phyloP scores from a whole-genome alignment of 371 early-diverging fungal genomes.

The Conidiobolus incongruus region DNA sequence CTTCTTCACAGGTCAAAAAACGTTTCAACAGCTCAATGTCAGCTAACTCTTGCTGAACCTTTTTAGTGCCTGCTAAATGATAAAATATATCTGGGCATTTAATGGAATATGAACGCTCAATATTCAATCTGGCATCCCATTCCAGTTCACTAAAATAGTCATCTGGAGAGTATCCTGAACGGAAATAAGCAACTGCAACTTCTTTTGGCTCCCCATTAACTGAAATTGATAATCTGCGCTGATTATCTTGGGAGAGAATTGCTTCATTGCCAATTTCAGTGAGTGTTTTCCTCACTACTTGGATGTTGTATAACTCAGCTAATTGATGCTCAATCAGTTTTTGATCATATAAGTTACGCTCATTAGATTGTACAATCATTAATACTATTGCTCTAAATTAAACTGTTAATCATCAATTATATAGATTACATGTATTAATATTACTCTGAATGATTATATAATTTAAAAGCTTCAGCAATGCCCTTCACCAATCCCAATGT shows the following conservation, averaged over 20 bases:
- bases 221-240: slow-evolving; percentile 16
- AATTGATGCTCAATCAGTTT: slow-evolving; percentile 70
- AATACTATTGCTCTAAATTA: slow-evolving; percentile 47
- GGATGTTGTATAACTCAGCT: slow-evolving; percentile 42
- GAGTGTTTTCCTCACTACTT: slow-evolving; percentile 35
- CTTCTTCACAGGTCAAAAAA: slow-evolving; percentile 19
- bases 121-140: slow-evolving; percentile 64
- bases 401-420: background rate
- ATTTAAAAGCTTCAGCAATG: slow-evolving; percentile 55
- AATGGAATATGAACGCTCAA: slow-evolving; percentile 65
- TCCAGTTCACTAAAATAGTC: slow-evolving; percentile 60
- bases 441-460: slow-evolving; percentile 49
- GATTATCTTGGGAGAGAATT: slow-evolving; percentile 21
- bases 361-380: slow-evolving; percentile 83
- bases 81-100: slow-evolving; percentile 82
- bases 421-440: background rate
- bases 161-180: slow-evolving; percentile 79
- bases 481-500: slow-evolving; percentile 47
- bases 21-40: slow-evolving; percentile 56
- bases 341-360: slow-evolving; percentile 88
- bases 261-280: slow-evolving; percentile 33
- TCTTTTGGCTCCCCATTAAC: slow-evolving; percentile 23
- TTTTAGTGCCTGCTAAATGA: slow-evolving; percentile 89
- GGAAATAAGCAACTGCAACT: slow-evolving; percentile 75
- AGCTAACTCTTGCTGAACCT: slow-evolving; percentile 84